Evolutionary conservation across 2,329 filamentous ascomycete genomes (phyloP), one percentile per base, ranked within the genome.

Genomic region (Cercospora brassicicola): DNA sequence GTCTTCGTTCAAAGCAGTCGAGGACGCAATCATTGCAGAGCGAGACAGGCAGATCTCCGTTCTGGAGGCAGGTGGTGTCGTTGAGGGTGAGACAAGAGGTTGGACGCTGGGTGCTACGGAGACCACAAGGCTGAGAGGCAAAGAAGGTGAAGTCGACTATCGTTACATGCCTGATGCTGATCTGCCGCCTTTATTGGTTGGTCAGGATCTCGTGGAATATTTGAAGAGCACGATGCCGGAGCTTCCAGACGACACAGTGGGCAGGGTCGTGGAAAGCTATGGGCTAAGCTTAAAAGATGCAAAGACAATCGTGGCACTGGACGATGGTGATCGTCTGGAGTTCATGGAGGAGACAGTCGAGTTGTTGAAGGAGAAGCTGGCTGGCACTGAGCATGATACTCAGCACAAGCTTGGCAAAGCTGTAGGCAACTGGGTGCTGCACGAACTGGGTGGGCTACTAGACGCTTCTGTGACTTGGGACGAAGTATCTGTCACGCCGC

Each of bases 121-220:
- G 77, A 98, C 95, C 3, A 89, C 88, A 67, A 87, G 90, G 48
- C 82, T 99, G 53, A 87, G 95, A 75, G 93, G 93, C 28, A 99
- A 99, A 79, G 95, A 98, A 79, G 95, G 95, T 59, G 94, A 97
- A 77, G 93, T 98, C 5, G 95, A 99, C 79, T 99, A 99, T 79
- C 87, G 95, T 51, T 99, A 99, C 78, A 98, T 99, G 94, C 94
- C 95, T 0, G 95, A 99, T 78, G 92, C 95, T 4, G 95, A 99
- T 77, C 84, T 99, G 13, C 86, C 88, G 0, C 93, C 95, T 1
- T 84, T 99, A 1, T 78, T 93, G 2, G 90, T 99, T 68, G 89
- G 89, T 7, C 77, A 82, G 68, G 89, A 91, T 66, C 83, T 98
- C 0, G 82, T 97, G 4, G 76, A 84, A 4, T 84, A 89, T 70